Evolutionary conservation across 176 grass and related monocot species (phyloP).

Genomic region (Musa beccarii): DNA sequence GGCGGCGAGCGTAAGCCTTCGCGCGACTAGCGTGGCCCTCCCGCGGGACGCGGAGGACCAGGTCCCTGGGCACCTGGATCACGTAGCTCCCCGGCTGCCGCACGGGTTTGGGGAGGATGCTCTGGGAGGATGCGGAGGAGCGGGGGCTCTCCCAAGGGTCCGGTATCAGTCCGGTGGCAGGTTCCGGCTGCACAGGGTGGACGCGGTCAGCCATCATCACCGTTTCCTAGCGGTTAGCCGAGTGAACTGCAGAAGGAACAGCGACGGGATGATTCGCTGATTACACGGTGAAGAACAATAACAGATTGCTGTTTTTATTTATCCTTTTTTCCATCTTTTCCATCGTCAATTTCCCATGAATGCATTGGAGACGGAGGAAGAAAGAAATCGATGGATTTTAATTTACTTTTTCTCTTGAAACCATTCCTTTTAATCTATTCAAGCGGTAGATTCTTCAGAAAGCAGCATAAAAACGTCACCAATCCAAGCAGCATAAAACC

Average conservation of each 20-base stretch:
- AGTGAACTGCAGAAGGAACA: not conserved
- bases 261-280: too few relatives aligned
- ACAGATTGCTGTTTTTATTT: too few relatives aligned
- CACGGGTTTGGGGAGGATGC: not conserved
- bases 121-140: not conserved
- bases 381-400: too few relatives aligned
- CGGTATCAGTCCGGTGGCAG: not conserved
- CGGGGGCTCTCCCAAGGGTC: not conserved
- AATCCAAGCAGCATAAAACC: too few relatives aligned
- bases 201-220: slow-evolving; percentile 20
- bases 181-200: slow-evolving; percentile 7
- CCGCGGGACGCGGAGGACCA: slow-evolving; percentile 55
- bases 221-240: not conserved
- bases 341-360: too few relatives aligned
- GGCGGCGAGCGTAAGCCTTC: slow-evolving; percentile 34
- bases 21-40: slow-evolving; percentile 41
- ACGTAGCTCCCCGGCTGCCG: slow-evolving; percentile 37
- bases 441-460: too few relatives aligned
- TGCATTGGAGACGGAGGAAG: too few relatives aligned
- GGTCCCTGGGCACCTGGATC: slow-evolving; percentile 71
- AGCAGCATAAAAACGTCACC: too few relatives aligned
- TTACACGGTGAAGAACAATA: too few relatives aligned
- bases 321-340: too few relatives aligned
- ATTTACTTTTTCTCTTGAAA: too few relatives aligned
- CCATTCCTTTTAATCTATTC: too few relatives aligned